Evolutionary conservation across 2,329 filamentous ascomycete genomes (phyloP).

Genomic region (Alternaria conjuncta): DNA sequence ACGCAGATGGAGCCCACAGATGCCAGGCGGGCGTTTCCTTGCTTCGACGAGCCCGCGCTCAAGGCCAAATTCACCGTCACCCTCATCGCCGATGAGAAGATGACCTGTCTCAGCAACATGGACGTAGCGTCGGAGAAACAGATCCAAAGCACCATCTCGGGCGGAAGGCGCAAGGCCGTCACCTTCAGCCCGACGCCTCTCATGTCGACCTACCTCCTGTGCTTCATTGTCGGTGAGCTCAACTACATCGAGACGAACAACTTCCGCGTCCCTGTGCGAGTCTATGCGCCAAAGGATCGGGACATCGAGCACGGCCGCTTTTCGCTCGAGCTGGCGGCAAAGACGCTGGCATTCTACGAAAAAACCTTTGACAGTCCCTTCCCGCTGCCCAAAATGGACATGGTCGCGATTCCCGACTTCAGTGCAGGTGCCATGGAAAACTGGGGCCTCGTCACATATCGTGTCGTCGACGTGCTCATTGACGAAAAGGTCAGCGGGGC

Average conservation of each 20-base stretch:
- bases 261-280: constrained; percentile 89
- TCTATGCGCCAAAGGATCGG: constrained; percentile 90
- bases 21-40: constrained; percentile 89
- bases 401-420: constrained; percentile 95
- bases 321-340: constrained; percentile 86
- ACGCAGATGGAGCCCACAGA: constrained; percentile 98
- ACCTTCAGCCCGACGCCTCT: constrained; percentile 90
- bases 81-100: constrained; percentile 83
- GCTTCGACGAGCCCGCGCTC: constrained; percentile 93
- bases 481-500: constrained; percentile 92
- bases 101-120: constrained; percentile 97
- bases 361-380: constrained; percentile 89
- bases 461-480: constrained; percentile 86
- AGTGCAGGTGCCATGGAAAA: constrained; percentile 98
- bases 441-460: constrained; percentile 95
- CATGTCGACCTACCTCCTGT: constrained; percentile 96
- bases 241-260: constrained; percentile 91
- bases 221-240: constrained; percentile 92
- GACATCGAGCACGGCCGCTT: constrained; percentile 91
- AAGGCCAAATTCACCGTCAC: constrained; percentile 94
- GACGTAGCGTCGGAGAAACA: constrained; percentile 82
- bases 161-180: constrained; percentile 78
- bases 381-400: constrained; percentile 92
- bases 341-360: constrained; percentile 92
- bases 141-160: constrained; percentile 67